Base-by-base conservation (phyloP, 139 green algal species). In the Eudorina sp. region DNA sequence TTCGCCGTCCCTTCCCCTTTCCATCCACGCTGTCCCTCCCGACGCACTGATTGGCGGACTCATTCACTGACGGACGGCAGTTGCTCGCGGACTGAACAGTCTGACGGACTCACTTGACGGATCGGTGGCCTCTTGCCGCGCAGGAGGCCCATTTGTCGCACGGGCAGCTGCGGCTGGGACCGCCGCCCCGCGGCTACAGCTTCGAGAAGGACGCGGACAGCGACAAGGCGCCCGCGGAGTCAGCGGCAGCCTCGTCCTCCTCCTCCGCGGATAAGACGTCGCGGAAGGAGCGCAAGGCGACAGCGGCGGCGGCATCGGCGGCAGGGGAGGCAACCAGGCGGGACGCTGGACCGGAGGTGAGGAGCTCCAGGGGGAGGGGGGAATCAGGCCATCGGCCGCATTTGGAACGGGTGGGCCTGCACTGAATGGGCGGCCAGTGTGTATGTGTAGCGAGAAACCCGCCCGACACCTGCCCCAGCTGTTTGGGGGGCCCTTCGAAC, bases 111-210 rank as follows among this genome's bases (percentile, higher is more conserved):
- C n/a, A n/a, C n/a, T n/a, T n/a, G n/a, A n/a, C n/a, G n/a, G n/a
- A n/a, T n/a, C n/a, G n/a, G n/a, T n/a, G n/a, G n/a, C n/a, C n/a
- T n/a, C n/a, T n/a, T n/a, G n/a, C n/a, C n/a, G n/a, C n/a, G n/a
- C 84, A 91, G 88, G 90, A 93, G 80, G 88, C 89, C 53, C 88
- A 92, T 62, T 41, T 92, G 40, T 89, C 77, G 0, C 38, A 82
- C 40, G 88, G 90, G 8, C 34, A 92, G 79, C 46, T 93, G 9
- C 48, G 40, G 27, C 58, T 88, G 8, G 90, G 88, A 25, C 83
- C 90, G 23, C 55, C 88, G 13, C 90, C 84, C 19, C 51, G 18
- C 23, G 74, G 45, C n/a, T 83, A 82, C 83, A 73, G 69, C 69
- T 82, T 75, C 13, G 68, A 83, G 0, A 40, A 40, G 6, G 83